Percentiles rank a stretch among this genome's conserved stretches.
These are phyloP conservation scores for Botryotinia narcissicola DNA, from an alignment of 2,329 filamentous ascomycete species.

Conservation along the genomic window DNA sequence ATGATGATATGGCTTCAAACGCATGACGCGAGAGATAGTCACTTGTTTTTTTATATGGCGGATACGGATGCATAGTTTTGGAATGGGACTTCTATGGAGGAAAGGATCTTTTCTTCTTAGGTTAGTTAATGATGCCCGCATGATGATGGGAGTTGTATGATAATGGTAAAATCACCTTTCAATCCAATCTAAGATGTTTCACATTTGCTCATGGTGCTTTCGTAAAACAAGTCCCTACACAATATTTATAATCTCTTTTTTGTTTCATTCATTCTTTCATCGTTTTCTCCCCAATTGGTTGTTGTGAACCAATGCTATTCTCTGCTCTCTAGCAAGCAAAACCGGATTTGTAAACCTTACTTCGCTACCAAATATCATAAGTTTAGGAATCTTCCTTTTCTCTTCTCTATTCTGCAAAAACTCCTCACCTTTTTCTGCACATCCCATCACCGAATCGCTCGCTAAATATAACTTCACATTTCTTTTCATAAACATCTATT, in stretches of 20 bases:
- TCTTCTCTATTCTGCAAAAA: background rate
- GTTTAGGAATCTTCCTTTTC: background rate
- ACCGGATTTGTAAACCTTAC: background rate
- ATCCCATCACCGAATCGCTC: slow-evolving; percentile 16
- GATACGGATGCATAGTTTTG: slow-evolving; percentile 3
- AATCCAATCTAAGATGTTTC: background rate
- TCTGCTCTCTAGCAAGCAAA: background rate
- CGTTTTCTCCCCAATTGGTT: background rate
- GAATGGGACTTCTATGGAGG: background rate
- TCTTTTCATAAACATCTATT: background rate
- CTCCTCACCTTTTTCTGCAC: background rate
- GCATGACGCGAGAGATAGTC: background rate
- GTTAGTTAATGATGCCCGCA: slow-evolving; percentile 11
- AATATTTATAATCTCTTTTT: background rate
- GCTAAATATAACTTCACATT: slow-evolving; percentile 25
- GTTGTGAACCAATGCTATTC: slow-evolving; percentile 7
- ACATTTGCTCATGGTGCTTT: background rate
- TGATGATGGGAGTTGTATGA: slow-evolving; percentile 7
- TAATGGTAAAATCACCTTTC: slow-evolving; percentile 9
- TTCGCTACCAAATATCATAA: slow-evolving; percentile 5
- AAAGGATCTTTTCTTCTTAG: background rate
- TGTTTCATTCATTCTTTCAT: background rate
- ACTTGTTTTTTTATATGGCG: background rate
- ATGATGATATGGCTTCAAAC: slow-evolving; percentile 7
- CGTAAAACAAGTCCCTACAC: too few species aligned